Base-by-base conservation (phyloP, 1,284 basidiomycete species). In the Ganoderma resinaceum region DNA sequence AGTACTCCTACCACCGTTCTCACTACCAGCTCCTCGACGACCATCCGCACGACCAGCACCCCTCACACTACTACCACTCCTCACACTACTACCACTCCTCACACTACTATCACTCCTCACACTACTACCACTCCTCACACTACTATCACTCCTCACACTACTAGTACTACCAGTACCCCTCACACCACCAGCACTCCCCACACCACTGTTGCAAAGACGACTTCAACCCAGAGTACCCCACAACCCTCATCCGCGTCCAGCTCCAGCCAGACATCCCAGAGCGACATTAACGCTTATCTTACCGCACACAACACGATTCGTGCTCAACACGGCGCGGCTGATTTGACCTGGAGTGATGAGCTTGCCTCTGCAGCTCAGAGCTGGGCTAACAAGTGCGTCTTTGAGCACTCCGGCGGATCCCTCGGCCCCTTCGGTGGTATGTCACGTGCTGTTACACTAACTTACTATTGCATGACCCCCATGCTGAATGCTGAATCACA, bases 341-440 rank as follows among this genome's bases (percentile, higher is more conserved):
- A 84, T 29, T 78, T 93, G 58, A 84, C 83, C 0, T 92, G 90
- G 90, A 88, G 81, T 76, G 79, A 87, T 62, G 77, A 80, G 11
- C 78, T 90, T 40, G 87, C 89, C 4, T 73, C 75, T 26, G 85
- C 85, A 67, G 91, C 91, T 37, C 87, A 89, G 76, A 71, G 84
- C 68, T 92, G 91, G 91, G 89, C 90, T 3, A 84, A 89, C 73
- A 78, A 80, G 26, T 92, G 91, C 73, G 76, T 82, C 7, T 91
- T 90, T 78, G 35, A 87, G 73, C 91, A 93, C 75, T 91, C 90
- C 29, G 86, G 86, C 35, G 90, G 90, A 55, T 77, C 81, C 35
- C 84, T 91, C 58, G 90, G 90, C 9, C 81, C 84, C 9, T 86
- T 83, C 71, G 90, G 91, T 74, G 88, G 88, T 89, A 72, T 26